Conservation (phyloP, 1,139 yeast species). For the Blastobotrys serpentis region DNA sequence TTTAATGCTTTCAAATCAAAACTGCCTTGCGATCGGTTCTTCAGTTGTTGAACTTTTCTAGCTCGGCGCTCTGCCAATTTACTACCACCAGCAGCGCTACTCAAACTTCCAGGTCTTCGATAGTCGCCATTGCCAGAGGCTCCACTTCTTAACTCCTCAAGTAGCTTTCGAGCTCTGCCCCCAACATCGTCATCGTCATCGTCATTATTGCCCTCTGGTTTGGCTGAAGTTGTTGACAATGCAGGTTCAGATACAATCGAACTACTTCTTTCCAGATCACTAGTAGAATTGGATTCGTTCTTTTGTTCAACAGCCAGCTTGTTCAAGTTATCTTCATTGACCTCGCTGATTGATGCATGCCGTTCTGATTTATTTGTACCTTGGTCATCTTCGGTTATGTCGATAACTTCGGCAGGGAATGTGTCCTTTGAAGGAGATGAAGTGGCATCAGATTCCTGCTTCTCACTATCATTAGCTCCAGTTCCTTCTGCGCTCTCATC, state of each 20-base stretch:
- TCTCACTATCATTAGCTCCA: neutral
- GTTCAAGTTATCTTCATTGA: neutral
- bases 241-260: conserved; percentile 18
- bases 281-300: neutral
- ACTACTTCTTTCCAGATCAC: conserved; percentile 13
- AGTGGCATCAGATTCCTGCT: neutral
- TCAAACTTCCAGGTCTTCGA: conserved; percentile 21
- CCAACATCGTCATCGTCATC: conserved; percentile 55
- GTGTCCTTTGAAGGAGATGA: neutral
- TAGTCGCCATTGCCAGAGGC: conserved; percentile 21
- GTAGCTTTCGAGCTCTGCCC: conserved; percentile 57
- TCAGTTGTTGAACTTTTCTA: conserved; percentile 29
- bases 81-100: conserved; percentile 18
- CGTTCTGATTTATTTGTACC: too few relatives aligned
- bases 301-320: neutral
- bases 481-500: conserved; percentile 1
- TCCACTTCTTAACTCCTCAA: conserved; percentile 55
- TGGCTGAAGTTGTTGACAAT: conserved; percentile 4
- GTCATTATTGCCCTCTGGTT: neutral
- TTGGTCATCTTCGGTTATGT: conserved; percentile 11
- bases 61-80: conserved; percentile 32
- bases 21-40: conserved; percentile 18
- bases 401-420: conserved; percentile 8
- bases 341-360: too few relatives aligned
- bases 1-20: conserved; percentile 13